Conservation (phyloP, 2,329 filamentous ascomycete species). For the Aspergillus caelatus region DNA sequence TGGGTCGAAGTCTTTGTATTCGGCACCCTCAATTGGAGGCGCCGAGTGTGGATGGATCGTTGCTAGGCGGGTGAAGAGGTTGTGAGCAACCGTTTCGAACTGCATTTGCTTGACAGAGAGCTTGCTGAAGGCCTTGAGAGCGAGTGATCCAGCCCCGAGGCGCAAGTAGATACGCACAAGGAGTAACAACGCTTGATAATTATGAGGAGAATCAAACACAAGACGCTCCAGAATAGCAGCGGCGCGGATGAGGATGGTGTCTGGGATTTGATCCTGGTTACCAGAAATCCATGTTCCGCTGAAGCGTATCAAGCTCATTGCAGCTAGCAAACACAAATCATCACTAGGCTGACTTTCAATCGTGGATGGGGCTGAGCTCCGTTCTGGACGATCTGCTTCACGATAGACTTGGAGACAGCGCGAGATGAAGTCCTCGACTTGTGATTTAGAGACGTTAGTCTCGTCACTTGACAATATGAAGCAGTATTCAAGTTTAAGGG, state of each 20-base stretch:
- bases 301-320: conserved; percentile 44
- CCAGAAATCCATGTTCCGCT: conserved; percentile 23
- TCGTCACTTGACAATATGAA: conserved; percentile 39
- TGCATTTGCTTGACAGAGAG: conserved; percentile 54
- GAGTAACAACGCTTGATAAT: conserved; percentile 49
- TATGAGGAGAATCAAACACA: conserved; percentile 47
- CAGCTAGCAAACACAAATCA: conserved; percentile 47
- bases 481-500: conserved; percentile 48
- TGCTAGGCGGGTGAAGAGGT: conserved; percentile 50
- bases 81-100: conserved; percentile 51
- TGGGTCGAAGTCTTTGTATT: conserved; percentile 47
- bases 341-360: conserved; percentile 49
- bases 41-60: conserved; percentile 49
- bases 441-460: conserved; percentile 24
- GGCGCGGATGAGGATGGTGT: conserved; percentile 39
- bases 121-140: conserved; percentile 48
- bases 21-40: conserved; percentile 42
- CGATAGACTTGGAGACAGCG: conserved; percentile 43
- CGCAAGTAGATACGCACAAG: conserved; percentile 48
- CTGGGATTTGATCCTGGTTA: conserved; percentile 24
- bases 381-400: conserved; percentile 23
- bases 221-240: conserved; percentile 44
- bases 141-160: conserved; percentile 49
- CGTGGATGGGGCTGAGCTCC: conserved; percentile 31
- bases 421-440: conserved; percentile 40